Evolutionary conservation across 2,329 filamentous ascomycete genomes (phyloP).

Genomic region (Aspergillus cejpii): DNA sequence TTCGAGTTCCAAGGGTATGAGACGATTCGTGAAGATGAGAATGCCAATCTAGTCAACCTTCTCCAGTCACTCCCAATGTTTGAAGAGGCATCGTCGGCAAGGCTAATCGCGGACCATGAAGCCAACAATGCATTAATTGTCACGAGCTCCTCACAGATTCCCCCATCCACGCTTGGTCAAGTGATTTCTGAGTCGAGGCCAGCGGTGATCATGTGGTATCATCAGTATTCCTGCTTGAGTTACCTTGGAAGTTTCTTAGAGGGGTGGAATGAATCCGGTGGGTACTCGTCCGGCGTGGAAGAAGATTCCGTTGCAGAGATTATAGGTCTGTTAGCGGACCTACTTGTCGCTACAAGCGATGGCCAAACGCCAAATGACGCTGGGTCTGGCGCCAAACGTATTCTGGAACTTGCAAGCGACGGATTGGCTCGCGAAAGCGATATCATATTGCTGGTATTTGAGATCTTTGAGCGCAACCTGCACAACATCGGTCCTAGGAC

Average conservation of each 20-base stretch:
- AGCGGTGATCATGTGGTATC: constrained; percentile 65
- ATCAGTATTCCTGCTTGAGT: constrained; percentile 70
- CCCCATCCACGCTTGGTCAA: constrained; percentile 38
- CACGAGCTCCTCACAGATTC: constrained; percentile 34
- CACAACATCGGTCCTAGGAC: constrained; percentile 51
- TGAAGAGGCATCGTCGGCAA: constrained; percentile 24
- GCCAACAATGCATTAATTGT: constrained; percentile 32
- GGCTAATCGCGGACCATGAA: constrained; percentile 18
- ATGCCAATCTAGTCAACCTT: constrained; percentile 70
- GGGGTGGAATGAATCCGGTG: constrained; percentile 43
- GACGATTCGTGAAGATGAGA: constrained; percentile 76
- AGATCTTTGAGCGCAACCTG: constrained; percentile 68
- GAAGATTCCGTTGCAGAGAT: constrained; percentile 63
- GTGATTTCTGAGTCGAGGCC: constrained; percentile 73
- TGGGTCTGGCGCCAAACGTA: constrained; percentile 35
- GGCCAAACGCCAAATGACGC: constrained; percentile 26
- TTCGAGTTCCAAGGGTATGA: constrained; percentile 65
- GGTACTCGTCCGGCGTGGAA: constrained; percentile 49
- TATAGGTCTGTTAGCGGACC: constrained; percentile 64
- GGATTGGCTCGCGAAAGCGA: constrained; percentile 50
- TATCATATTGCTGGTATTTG: constrained; percentile 72
- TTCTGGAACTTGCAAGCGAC: constrained; percentile 48
- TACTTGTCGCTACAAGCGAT: constrained; percentile 49
- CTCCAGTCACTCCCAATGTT: constrained; percentile 48
- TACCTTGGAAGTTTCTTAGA: constrained; percentile 66